Evolutionary conservation across 495 filamentous ascomycete species (phyloP), one percentile per base, ranked within the genome.

Genomic region (Barbatosphaeria neglecta): DNA sequence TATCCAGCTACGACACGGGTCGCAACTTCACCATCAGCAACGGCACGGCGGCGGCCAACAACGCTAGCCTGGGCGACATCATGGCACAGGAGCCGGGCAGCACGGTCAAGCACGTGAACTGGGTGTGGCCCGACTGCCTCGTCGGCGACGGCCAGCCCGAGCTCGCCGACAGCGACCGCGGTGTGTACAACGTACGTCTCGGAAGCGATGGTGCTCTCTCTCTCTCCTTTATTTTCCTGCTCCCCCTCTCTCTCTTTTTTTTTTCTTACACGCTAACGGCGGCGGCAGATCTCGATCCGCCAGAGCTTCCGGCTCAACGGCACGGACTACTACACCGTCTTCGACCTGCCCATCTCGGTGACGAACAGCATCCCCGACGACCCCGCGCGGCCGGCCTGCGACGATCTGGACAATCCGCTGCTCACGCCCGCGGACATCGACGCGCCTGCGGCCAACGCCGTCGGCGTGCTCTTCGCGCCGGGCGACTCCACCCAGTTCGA

Each of bases 11-110:
- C 51, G 53, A 62, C 17, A 75, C 72, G 13, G 73, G 71, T 27
- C 72, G 70, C 48, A 85, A 84, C 59, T 79, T 85, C 55, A 83
- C 81, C 22, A 78, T 84, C 44, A 78, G 75, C 33, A 83, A 83
- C 58, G 79, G 77, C 43, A 79, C 77, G 33, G 64, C 64, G 20
- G 66, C 71, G n/a, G 65, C 65, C n/a, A 63, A 66, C 44, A 69
- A 70, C 42, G 72, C 71, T 28, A 80, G 72, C 41, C 63, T 82
- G 13, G 79, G 78, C 1, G 70, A 80, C 22, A 76, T 83, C 41
- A 74, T 84, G 64, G 54, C 62, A 40, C 71, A 76, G 37, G 80
- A 83, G 52, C 65, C 72, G 1, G 72, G 74, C 9, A 80, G 76
- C 48, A 83, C 80, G 0, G 81, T 84, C 22, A 83, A 83, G 57